Percentiles rank a stretch among this genome's conserved stretches.
Evolutionary conservation across 2,329 filamentous ascomycete genomes (phyloP).

Genomic region (Xylaria polymorpha): DNA sequence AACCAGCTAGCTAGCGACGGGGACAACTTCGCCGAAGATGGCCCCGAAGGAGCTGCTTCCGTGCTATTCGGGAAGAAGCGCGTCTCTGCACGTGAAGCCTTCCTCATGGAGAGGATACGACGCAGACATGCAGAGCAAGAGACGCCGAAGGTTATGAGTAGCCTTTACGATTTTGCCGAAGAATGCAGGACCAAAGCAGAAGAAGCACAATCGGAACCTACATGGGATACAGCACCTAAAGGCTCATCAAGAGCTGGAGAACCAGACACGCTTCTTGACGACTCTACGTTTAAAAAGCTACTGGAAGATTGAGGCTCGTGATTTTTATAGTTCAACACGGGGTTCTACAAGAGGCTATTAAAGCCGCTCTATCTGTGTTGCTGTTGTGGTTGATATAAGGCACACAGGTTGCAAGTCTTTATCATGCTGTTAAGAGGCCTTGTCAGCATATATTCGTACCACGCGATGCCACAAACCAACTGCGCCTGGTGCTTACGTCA

Average conservation of each 20-base stretch:
- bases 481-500: conserved; percentile 35
- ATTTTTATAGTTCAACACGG: background rate
- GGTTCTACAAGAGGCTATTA: background rate
- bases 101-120: conserved; percentile 44
- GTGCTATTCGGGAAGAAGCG: conserved; percentile 43
- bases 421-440: background rate
- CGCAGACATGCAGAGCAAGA: conserved; percentile 34
- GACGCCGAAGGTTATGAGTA: conserved; percentile 46
- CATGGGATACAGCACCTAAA: background rate
- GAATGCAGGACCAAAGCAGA: conserved; percentile 21
- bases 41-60: conserved; percentile 43
- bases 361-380: background rate
- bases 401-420: background rate
- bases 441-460: background rate
- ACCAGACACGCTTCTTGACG: conserved; percentile 3
- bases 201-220: background rate
- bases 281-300: conserved; percentile 23
- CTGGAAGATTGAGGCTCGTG: conserved; percentile 13
- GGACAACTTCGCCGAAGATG: conserved; percentile 42
- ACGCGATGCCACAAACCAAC: background rate
- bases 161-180: conserved; percentile 43
- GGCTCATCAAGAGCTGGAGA: background rate
- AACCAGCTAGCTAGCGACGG: conserved; percentile 45
- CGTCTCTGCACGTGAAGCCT: conserved; percentile 32
- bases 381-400: background rate